A percentile compares a stretch with the other conserved stretches of the same genome.
phyloP scores from a whole-genome alignment of 768 basidiomycete species.

The Collybia mongolica region DNA sequence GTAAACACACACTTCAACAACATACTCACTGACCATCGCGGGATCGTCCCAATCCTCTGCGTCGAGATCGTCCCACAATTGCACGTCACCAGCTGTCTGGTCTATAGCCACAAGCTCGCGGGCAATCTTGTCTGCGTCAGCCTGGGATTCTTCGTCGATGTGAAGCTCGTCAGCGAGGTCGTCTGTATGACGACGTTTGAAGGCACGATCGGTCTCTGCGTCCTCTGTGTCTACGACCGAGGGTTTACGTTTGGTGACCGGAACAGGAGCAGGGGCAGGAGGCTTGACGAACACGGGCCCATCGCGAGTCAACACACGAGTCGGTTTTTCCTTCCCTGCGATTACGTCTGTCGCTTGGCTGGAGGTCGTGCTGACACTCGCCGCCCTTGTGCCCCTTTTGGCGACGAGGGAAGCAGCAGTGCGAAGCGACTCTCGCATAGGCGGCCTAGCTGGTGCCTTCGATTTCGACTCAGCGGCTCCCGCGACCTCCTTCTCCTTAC shows the following conservation, averaged over 20 bases:
- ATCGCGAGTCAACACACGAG: slow-evolving; percentile 6
- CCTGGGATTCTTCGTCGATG: slow-evolving; percentile 35
- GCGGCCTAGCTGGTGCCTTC: slow-evolving; percentile 20
- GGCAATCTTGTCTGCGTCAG: slow-evolving; percentile 36
- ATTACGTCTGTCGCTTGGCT: slow-evolving; percentile 1
- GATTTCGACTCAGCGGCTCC: slow-evolving; percentile 16
- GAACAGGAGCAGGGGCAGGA: slow-evolving; percentile 1
- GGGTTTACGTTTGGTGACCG: slow-evolving; percentile 12
- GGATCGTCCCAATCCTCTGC: slow-evolving; percentile 88
- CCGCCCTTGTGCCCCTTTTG: slow-evolving; percentile 5
- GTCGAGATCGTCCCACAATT: slow-evolving; percentile 83
- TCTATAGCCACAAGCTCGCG: slow-evolving; percentile 29
- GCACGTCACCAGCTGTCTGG: slow-evolving; percentile 38
- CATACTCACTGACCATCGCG: slow-evolving; percentile 90
- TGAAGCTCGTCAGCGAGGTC: slow-evolving; percentile 19
- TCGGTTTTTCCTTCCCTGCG: not conserved
- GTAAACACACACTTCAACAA: slow-evolving; percentile 84
- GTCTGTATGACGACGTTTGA: slow-evolving; percentile 67
- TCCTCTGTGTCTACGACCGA: slow-evolving; percentile 30
- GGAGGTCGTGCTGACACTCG: slow-evolving; percentile 7
- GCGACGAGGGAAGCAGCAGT: slow-evolving; percentile 27
- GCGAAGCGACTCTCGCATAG: slow-evolving; percentile 38
- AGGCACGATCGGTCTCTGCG: slow-evolving; percentile 44
- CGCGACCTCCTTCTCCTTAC: slow-evolving; percentile 43
- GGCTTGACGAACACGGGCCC: not conserved